Base-by-base conservation (phyloP, 106 monocot genomes). In the Dendrobium catenatum region DNA sequence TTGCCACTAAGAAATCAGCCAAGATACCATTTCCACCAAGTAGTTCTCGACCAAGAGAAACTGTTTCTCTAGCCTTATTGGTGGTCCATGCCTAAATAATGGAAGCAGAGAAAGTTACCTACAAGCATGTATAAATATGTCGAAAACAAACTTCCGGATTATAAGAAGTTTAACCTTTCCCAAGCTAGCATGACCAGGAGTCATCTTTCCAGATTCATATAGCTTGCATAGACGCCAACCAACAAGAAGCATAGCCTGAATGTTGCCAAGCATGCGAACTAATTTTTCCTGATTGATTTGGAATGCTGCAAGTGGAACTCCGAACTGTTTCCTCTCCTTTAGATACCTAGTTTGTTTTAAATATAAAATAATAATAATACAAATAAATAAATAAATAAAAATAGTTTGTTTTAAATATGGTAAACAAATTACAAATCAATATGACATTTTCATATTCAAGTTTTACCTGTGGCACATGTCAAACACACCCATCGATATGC, bases 151-250 rank as follows among this genome's bases (percentile, higher is more conserved):
- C 51, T 1, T 51, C 24, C 44, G 7, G 2, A 27, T 78, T 8
- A 10, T 8, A 4, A 73, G 13, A 33, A 72, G 47, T 64, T 78
- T 77, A 78, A 90, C 96, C 89, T 96, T 97, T 44, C 86, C 96
- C 84, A 97, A 33, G 81, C 96, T 97, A 68, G 90, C 92, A 43
- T 92, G 94, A 67, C 97, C 91, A 77, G 92, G 66, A 54, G 97
- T 98, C 94, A 98, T 94, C 79, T 98, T 94, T 78, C 94, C 97
- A 54, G 97, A 91, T 85, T 94, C 92, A 80, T 98, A 91, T 72
- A 98, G 83, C 80, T 92, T 94, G 84, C 92, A 98, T 26, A 98
- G 85, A 49, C 97, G 94, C 97, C 97, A 98, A 74, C 97, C 94
- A 66, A 94, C 82, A 31, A 98, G 92, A 72, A 92, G 48, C 97